Evolutionary conservation across 2,329 filamentous ascomycete species (phyloP).

Genomic region (Pyrenophora tritici-repentis): DNA sequence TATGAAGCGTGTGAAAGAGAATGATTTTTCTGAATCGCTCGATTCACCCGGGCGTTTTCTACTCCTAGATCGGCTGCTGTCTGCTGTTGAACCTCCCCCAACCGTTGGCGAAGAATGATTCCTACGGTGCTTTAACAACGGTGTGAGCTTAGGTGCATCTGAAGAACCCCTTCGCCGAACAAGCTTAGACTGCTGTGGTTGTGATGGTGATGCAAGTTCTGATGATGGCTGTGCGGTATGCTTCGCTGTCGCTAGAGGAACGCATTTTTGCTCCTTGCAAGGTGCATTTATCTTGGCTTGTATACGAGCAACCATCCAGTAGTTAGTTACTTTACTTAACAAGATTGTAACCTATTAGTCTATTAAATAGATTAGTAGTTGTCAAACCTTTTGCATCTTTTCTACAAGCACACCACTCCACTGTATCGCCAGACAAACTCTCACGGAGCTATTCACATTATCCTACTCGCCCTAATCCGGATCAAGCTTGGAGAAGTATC

Average conservation of each 20-base stretch:
- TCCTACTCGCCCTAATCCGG: too few species aligned
- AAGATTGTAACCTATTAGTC: too few species aligned
- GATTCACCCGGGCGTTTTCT: background rate
- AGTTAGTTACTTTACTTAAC: too few species aligned
- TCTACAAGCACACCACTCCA: too few species aligned
- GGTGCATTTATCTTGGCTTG: conserved; percentile 3
- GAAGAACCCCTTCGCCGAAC: background rate
- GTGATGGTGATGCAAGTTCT: background rate
- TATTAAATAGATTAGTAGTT: too few species aligned
- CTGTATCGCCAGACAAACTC: too few species aligned
- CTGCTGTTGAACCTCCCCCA: background rate
- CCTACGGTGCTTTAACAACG: background rate
- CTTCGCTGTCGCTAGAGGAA: background rate
- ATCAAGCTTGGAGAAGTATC: too few species aligned
- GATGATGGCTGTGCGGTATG: background rate
- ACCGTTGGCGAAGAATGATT: background rate
- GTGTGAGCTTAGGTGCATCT: background rate
- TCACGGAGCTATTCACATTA: too few species aligned
- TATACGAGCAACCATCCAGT: conserved; percentile 6
- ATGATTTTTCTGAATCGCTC: background rate
- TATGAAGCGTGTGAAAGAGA: background rate
- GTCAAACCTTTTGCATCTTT: too few species aligned
- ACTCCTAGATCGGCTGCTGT: background rate
- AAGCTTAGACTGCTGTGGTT: background rate
- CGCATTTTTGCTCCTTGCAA: background rate